phyloP scores from a whole-genome alignment of 2,329 filamentous ascomycete species.

The Diaporthe citriasiana region DNA sequence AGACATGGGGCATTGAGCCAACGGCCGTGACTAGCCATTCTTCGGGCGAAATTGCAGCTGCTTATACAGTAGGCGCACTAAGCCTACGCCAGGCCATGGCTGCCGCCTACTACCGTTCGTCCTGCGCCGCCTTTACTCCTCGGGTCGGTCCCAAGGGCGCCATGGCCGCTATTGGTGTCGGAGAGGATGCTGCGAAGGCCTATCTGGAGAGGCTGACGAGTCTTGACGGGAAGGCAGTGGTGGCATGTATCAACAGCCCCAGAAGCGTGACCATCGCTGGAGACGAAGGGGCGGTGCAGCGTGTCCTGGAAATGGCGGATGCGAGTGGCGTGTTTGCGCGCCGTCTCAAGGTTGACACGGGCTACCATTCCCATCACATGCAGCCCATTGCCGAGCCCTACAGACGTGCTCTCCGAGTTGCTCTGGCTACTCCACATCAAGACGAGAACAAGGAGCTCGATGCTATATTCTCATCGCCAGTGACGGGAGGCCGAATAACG shows the following conservation, averaged over 20 bases:
- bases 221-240: constrained; percentile 12
- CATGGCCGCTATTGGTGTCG: constrained; percentile 31
- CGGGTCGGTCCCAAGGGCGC: constrained; percentile 16
- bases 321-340: constrained; percentile 48
- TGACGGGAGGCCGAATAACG: background rate
- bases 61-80: constrained; percentile 44
- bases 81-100: constrained; percentile 39
- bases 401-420: constrained; percentile 24
- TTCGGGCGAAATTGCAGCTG: constrained; percentile 47
- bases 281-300: constrained; percentile 46
- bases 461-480: constrained; percentile 1
- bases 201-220: background rate
- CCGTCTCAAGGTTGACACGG: constrained; percentile 46
- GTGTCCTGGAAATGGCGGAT: constrained; percentile 44
- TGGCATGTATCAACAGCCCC: constrained; percentile 44
- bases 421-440: too few species aligned
- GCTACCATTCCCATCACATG: constrained; percentile 53
- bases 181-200: background rate
- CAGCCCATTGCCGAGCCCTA: constrained; percentile 46
- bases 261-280: constrained; percentile 54
- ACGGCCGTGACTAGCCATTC: constrained; percentile 45
- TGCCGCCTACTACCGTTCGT: constrained; percentile 41
- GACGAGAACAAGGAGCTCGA: background rate
- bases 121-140: constrained; percentile 34
- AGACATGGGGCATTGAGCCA: constrained; percentile 40